Evolutionary conservation across 768 basidiomycete genomes (phyloP), one percentile per base, ranked within the genome.

Genomic region (Xanthoconium stramineum): DNA sequence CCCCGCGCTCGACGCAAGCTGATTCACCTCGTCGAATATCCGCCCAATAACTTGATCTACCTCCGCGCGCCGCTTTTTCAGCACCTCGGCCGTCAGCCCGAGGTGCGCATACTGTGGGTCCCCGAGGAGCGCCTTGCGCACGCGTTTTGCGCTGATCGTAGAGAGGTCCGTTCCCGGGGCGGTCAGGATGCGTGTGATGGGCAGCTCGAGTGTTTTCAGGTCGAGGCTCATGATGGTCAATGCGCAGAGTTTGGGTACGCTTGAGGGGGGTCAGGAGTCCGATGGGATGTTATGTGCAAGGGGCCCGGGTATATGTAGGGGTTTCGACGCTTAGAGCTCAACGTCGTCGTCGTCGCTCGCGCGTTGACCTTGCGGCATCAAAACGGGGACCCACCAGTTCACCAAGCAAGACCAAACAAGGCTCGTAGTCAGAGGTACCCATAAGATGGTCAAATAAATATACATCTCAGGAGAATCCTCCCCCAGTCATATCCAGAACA

Each of bases 91-190:
- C 9, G 86, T 83, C 52, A 91, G 66, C 19, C 78, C 71, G 10
- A 70, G 83, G 78, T 57, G 74, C 52, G 55, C 55, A 52, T 62
- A 60, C 12, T 49, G 45, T 1, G 62, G 60, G 32, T 71, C 65
- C 57, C 82, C 82, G 54, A 82, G 63, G 64, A 59, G 94, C 75
- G 84, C 82, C 66, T 87, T 88, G 61, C 94, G 84, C 64, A 97
- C 92, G 73, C 85, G 85, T 75, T 92, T 96, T 45, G 93, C 94
- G 68, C 85, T 89, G 72, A 94, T 90, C 45, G 86, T 88, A 45
- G 77, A 58, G 64, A 94, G 79, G 77, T 94, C 88, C 46, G 82
- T 86, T 46, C 83, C 85, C 4, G 91, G 91, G 19, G 86, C 85
- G 32, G 82, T 78, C 50, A 94, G 83, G 69, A 94, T 90, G 56